Conservation (phyloP, 2,329 filamentous ascomycete genomes). For the Alternaria burnsii region DNA sequence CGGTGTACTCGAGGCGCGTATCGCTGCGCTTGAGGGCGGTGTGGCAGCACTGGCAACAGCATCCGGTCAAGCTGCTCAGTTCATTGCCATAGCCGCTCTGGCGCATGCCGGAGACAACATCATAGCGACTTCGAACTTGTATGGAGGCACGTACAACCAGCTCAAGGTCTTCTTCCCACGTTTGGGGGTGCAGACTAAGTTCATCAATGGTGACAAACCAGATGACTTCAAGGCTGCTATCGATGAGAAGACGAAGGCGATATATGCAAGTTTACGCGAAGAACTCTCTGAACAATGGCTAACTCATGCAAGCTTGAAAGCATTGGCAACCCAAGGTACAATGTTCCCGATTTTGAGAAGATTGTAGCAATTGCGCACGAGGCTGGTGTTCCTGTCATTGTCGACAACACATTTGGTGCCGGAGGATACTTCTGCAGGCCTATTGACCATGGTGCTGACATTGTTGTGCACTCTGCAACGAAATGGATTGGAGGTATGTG, state of each 20-base stretch:
- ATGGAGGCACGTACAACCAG: conserved; percentile 97
- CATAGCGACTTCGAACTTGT: conserved; percentile 83
- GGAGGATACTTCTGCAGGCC: conserved; percentile 88
- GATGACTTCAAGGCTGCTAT: conserved; percentile 83
- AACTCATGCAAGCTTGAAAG: conserved; percentile 65
- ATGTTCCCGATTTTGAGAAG: conserved; percentile 87
- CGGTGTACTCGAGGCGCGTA: conserved; percentile 95
- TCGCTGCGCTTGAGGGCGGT: conserved; percentile 94
- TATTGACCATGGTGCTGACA: conserved; percentile 90
- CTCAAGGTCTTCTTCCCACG: conserved; percentile 89
- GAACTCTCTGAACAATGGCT: background rate
- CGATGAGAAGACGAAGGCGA: conserved; percentile 90
- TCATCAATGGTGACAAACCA: conserved; percentile 80
- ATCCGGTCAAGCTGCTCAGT: conserved; percentile 90
- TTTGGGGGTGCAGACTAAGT: conserved; percentile 88
- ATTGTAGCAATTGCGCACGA: conserved; percentile 82
- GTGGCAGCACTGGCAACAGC: conserved; percentile 83
- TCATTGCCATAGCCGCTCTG: conserved; percentile 87
- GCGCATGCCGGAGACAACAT: conserved; percentile 92
- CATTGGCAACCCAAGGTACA: conserved; percentile 93
- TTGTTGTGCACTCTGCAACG: conserved; percentile 91
- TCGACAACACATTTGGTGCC: conserved; percentile 93
- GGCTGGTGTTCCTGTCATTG: conserved; percentile 65
- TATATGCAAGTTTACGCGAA: conserved; percentile 67
- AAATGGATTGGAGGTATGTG: conserved; percentile 87